Evolutionary conservation across 306 rosid species (phyloP).

Genomic region (Lathyrus oleraceus): DNA sequence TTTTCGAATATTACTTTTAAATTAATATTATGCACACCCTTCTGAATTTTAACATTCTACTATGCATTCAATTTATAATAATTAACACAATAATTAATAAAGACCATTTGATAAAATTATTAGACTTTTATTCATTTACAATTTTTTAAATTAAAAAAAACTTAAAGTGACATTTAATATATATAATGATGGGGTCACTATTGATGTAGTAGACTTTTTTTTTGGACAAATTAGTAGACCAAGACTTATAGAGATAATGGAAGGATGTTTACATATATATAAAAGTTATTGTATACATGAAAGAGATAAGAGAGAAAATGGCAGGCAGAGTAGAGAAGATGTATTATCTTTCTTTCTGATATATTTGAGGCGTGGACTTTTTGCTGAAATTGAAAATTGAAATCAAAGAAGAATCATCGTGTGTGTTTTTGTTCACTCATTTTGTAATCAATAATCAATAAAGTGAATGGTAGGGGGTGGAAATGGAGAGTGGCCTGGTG

Average conservation of each 20-base stretch:
- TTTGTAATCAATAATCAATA: background rate
- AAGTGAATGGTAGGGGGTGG: conserved; percentile 51
- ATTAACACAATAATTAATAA: background rate
- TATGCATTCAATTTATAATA: background rate
- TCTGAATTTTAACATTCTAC: too few relatives aligned
- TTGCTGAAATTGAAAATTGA: conserved; percentile 49
- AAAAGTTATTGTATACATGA: background rate
- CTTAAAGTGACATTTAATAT: background rate
- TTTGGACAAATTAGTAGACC: conserved; percentile 1
- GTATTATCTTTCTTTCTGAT: background rate
- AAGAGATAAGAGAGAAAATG: conserved; percentile 20
- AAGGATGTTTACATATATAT: background rate
- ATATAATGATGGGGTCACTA: background rate
- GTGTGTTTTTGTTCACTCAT: background rate
- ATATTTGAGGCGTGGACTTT: conserved; percentile 67
- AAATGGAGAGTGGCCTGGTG: conserved; percentile 49
- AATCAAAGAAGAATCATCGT: conserved; percentile 47
- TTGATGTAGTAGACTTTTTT: background rate
- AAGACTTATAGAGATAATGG: background rate
- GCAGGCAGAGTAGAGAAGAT: background rate
- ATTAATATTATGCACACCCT: too few relatives aligned
- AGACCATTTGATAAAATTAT: background rate
- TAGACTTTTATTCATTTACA: background rate
- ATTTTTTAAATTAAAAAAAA: background rate
- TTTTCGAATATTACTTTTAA: too few relatives aligned